Percentiles rank a stretch among this genome's conserved stretches.
phyloP scores from a whole-genome alignment of 2,329 filamentous ascomycete genomes.

The Colletotrichum acutatum region DNA sequence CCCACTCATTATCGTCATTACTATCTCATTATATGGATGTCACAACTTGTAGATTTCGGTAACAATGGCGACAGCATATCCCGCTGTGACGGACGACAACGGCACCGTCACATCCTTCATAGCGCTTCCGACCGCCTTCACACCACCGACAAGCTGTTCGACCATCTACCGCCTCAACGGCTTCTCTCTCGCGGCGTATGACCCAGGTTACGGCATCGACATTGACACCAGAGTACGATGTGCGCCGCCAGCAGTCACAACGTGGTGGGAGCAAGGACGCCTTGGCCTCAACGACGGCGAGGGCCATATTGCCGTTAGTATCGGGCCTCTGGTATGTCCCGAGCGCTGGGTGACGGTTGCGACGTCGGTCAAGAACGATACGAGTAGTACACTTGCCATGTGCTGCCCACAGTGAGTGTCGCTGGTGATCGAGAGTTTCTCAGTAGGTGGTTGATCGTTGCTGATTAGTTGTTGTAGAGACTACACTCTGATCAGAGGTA shows the following conservation, averaged over 20 bases:
- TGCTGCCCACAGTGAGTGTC: conserved; percentile 8
- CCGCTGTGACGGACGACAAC: neutral
- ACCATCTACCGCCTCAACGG: conserved; percentile 2
- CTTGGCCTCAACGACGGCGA: conserved; percentile 7
- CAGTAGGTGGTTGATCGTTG: no score
- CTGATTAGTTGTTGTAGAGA: neutral
- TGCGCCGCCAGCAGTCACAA: conserved; percentile 10
- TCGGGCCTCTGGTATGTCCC: conserved; percentile 2
- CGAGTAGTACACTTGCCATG: conserved; percentile 18
- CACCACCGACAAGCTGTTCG: conserved; percentile 13
- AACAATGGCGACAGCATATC: conserved; percentile 7
- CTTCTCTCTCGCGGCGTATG: conserved; percentile 7
- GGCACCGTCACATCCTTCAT: conserved; percentile 15
- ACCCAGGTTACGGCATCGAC: conserved; percentile 7
- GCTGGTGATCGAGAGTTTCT: neutral
- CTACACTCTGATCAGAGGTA: neutral
- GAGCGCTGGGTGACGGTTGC: conserved; percentile 6
- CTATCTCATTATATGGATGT: neutral
- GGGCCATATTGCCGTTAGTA: conserved; percentile 16
- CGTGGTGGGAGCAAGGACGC: conserved; percentile 18
- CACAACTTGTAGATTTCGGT: neutral
- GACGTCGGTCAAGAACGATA: neutral
- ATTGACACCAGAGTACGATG: conserved; percentile 11
- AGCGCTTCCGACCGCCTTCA: conserved; percentile 2
- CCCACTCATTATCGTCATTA: no score